These are phyloP conservation scores for Trichoderma hamatum DNA, from an alignment of 2,329 filamentous ascomycete species.

Conservation along the genomic window DNA sequence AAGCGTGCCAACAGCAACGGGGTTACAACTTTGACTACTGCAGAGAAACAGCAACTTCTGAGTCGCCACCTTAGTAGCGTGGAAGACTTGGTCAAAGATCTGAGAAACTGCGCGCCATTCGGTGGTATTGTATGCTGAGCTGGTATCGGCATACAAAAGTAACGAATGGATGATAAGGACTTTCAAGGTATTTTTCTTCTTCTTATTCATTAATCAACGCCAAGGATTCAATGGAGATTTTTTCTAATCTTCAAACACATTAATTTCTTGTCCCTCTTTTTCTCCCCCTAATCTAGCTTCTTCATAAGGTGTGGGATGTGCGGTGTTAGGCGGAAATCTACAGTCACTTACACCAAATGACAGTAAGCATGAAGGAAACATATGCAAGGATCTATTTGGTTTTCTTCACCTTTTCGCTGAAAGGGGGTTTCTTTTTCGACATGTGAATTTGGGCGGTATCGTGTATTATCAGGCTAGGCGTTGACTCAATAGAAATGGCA, in stretches of 20 bases:
- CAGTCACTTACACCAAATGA: conserved; percentile 5
- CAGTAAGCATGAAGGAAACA: conserved; percentile 11
- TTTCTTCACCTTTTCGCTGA: not conserved
- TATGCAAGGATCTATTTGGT: conserved; percentile 1
- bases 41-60: conserved; percentile 80
- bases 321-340: conserved; percentile 5
- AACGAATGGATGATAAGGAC: not conserved
- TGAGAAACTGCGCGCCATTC: conserved; percentile 78
- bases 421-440: not conserved
- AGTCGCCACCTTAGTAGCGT: conserved; percentile 80
- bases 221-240: not conserved
- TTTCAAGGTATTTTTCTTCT: not conserved
- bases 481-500: conserved; percentile 35
- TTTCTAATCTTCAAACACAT: not conserved
- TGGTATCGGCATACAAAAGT: conserved; percentile 3
- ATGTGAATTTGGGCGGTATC: conserved; percentile 32
- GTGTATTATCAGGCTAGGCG: conserved; percentile 38
- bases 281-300: not conserved
- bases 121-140: conserved; percentile 58
- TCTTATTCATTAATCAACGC: not conserved
- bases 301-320: conserved; percentile 1
- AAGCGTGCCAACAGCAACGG: conserved; percentile 43
- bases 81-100: conserved; percentile 80
- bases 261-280: conserved; percentile 1
- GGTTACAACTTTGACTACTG: conserved; percentile 63